Percentiles rank a stretch among this genome's conserved stretches.
Evolutionary conservation across 495 filamentous ascomycete species (phyloP).

Genomic region (Tuber borchii): DNA sequence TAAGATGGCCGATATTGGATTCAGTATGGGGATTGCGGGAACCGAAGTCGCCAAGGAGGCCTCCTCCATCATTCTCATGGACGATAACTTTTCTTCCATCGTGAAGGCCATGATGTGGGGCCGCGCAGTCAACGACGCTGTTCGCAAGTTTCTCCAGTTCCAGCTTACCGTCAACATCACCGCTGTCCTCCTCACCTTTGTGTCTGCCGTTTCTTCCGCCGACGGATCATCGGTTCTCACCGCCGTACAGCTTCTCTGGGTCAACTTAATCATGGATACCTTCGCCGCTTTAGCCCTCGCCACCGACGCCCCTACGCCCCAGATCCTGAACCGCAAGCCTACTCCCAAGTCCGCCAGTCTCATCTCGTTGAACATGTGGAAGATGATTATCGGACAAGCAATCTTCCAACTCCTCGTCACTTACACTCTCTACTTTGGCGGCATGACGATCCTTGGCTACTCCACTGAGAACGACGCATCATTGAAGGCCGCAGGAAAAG

Average conservation of each 20-base stretch:
- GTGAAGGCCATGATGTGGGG: constrained; percentile 88
- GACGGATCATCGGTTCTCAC: constrained; percentile 66
- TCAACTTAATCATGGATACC: constrained; percentile 92
- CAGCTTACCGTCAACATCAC: constrained; percentile 90
- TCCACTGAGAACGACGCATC: constrained; percentile 45
- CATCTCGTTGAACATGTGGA: constrained; percentile 86
- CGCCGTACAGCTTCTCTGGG: constrained; percentile 83
- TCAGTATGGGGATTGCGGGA: constrained; percentile 87
- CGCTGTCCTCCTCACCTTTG: constrained; percentile 73
- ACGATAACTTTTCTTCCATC: constrained; percentile 85
- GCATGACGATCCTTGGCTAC: constrained; percentile 53
- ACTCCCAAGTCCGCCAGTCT: constrained; percentile 68
- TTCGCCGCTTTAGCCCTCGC: constrained; percentile 81
- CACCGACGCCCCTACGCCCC: constrained; percentile 72
- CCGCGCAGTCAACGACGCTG: constrained; percentile 81
- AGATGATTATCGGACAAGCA: constrained; percentile 86
- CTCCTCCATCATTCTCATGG: constrained; percentile 83
- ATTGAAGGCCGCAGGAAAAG: constrained; percentile 23
- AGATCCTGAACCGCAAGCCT: constrained; percentile 76
- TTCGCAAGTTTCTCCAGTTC: constrained; percentile 86
- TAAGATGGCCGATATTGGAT: constrained; percentile 79
- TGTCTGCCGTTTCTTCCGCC: constrained; percentile 66
- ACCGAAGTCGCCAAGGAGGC: constrained; percentile 94
- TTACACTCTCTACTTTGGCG: constrained; percentile 71
- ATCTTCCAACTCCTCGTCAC: constrained; percentile 74